Base-by-base conservation (phyloP, 2,329 filamentous ascomycete genomes). In the Fusarium sublunatum region DNA sequence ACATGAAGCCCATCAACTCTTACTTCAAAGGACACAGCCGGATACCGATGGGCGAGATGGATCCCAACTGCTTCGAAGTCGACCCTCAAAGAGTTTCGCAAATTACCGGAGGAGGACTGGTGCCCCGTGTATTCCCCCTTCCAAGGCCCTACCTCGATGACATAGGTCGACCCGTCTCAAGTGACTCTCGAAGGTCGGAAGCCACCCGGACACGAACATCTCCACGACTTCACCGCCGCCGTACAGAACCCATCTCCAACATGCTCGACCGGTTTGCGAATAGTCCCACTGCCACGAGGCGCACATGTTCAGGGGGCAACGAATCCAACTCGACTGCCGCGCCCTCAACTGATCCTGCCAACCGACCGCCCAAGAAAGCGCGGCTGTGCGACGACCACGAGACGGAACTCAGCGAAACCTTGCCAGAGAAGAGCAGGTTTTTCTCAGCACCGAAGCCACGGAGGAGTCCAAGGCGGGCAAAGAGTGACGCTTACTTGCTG, bases 21-120 rank as follows among this genome's bases (percentile, higher is more conserved):
- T 87, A 84, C 68, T 86, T 87, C 73, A 82, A 81, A 53, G 76
- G 77, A 22, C 74, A 78, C 50, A 73, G 74, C 31, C 81, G 85
- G 3, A 82, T 86, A 54, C 83, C 85, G 0, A 81, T 88, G 68
- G 85, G 82, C n/a, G 83, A 86, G 67, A 88, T 88, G 85, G 84
- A 87, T 47, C 77, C 82, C 35, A 88, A 88, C 60, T 87, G 83
- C 70, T 88, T 88, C 66, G 75, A 80, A 12, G 77, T 86, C 11
- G 82, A 87, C 55, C 76, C 79, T 12, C 72, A 81, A 26, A 76
- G 79, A 58, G 75, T 83, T 57, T 76, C 80, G n/a, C 76, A 76
- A 50, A 74, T 84, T 52, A 84, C 83, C 0, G 75, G 79, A 24
- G 80, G 81, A 53, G 83, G 80, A 4, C 71, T 81, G 31, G 80